These are phyloP conservation scores for Sugiyamaella novakii DNA, from an alignment of 1,139 yeast species.

Conservation along the genomic window DNA sequence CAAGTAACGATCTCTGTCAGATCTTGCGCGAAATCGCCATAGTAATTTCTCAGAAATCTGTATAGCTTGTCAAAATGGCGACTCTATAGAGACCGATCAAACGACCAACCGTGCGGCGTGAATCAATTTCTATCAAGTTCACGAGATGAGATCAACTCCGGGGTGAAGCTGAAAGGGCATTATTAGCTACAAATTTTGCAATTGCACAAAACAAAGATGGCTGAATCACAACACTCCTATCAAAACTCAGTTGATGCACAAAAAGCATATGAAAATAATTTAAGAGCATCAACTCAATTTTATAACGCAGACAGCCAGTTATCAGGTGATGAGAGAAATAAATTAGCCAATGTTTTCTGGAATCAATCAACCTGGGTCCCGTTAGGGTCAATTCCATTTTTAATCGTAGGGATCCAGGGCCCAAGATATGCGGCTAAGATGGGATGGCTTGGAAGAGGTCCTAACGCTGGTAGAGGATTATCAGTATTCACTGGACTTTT, in stretches of 20 bases:
- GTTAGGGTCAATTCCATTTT: slow-evolving; percentile 28
- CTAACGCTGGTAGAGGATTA: slow-evolving; percentile 26
- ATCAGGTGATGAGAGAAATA: slow-evolving; percentile 24
- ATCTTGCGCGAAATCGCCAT: too few relatives aligned
- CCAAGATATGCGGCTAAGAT: slow-evolving; percentile 27
- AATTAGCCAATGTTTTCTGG: slow-evolving; percentile 27
- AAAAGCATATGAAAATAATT: slow-evolving; percentile 8
- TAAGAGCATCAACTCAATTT: slow-evolving; percentile 22
- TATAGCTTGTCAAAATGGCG: too few relatives aligned
- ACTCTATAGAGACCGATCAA: too few relatives aligned
- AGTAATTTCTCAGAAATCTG: too few relatives aligned
- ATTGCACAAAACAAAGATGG: too few relatives aligned
- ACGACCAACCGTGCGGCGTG: too few relatives aligned
- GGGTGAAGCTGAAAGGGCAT: too few relatives aligned
- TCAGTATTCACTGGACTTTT: slow-evolving; percentile 29
- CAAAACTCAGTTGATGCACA: slow-evolving; percentile 5
- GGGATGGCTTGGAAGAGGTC: slow-evolving; percentile 24
- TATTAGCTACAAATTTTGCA: too few relatives aligned
- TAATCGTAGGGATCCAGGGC: slow-evolving; percentile 28
- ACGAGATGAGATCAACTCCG: too few relatives aligned
- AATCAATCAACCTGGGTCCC: slow-evolving; percentile 28
- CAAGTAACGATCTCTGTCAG: too few relatives aligned
- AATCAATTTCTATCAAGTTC: too few relatives aligned
- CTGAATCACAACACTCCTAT: too few relatives aligned
- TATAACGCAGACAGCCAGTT: slow-evolving; percentile 27